phyloP scores from a whole-genome alignment of 805 yeast species.

The Hanseniaspora valbyensis region DNA sequence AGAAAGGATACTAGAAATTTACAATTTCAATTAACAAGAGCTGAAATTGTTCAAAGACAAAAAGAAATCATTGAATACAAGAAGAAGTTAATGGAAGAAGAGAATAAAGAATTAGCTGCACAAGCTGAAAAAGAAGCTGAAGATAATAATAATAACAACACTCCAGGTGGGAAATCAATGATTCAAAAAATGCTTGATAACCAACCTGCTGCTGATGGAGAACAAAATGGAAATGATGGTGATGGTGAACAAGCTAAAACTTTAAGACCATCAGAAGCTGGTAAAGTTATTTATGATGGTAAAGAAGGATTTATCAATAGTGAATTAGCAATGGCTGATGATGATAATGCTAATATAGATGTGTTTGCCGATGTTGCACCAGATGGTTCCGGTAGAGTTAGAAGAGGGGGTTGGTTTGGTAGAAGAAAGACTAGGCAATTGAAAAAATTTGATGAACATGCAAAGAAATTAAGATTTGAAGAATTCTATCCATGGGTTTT shows the following conservation, averaged over 20 bases:
- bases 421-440: slow-evolving; percentile 72
- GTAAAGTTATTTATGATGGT: slow-evolving; percentile 34
- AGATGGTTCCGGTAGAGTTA: slow-evolving; percentile 69
- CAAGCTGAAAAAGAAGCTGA: slow-evolving; percentile 18
- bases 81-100: slow-evolving; percentile 31
- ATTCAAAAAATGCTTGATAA: slow-evolving; percentile 12
- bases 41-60: slow-evolving; percentile 58
- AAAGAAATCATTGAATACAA: slow-evolving; percentile 36
- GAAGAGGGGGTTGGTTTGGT: slow-evolving; percentile 47
- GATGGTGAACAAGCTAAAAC: slow-evolving; percentile 25
- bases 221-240: slow-evolving; percentile 16
- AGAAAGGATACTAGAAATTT: slow-evolving; percentile 87
- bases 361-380: slow-evolving; percentile 69
- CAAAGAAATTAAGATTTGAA: slow-evolving; percentile 78
- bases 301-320: slow-evolving; percentile 35
- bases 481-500: slow-evolving; percentile 97
- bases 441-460: slow-evolving; percentile 67
- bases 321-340: slow-evolving; percentile 22
- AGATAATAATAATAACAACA: slow-evolving; percentile 14
- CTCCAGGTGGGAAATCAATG: slow-evolving; percentile 6
- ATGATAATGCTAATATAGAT: slow-evolving; percentile 19
- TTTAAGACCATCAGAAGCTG: slow-evolving; percentile 29
- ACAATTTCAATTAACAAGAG: slow-evolving; percentile 72
- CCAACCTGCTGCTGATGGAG: slow-evolving; percentile 10
- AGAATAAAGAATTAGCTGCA: slow-evolving; percentile 20